Conservation (phyloP, 2,329 filamentous ascomycete genomes). For the Davidsoniella australis region DNA sequence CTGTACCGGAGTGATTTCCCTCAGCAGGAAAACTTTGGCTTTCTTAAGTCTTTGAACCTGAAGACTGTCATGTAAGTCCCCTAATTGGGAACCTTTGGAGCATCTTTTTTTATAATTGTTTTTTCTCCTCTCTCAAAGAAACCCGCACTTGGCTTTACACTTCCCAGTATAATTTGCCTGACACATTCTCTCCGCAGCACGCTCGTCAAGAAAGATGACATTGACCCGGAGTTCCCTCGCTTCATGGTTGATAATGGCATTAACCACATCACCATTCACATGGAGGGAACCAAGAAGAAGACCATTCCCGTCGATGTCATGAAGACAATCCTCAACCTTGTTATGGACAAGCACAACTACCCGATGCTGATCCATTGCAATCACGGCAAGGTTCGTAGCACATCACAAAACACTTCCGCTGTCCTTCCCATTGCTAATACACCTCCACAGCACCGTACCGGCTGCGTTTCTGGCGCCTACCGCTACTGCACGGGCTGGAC, state of each 20-base stretch:
- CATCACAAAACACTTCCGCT: neutral
- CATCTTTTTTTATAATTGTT: neutral
- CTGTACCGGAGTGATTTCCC: constrained; percentile 78
- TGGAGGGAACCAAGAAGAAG: constrained; percentile 78
- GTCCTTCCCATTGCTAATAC: constrained; percentile 1
- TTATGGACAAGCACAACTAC: constrained; percentile 57
- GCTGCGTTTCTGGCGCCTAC: constrained; percentile 69
- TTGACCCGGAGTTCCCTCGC: constrained; percentile 30
- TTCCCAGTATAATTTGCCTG: neutral
- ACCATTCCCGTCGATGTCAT: constrained; percentile 51
- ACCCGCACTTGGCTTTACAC: neutral
- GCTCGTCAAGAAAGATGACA: constrained; percentile 44
- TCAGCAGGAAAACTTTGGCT: constrained; percentile 49
- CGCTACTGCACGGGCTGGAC: constrained; percentile 58
- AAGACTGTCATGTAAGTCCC: constrained; percentile 59
- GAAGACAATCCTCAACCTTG: constrained; percentile 50
- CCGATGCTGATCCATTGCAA: constrained; percentile 85
- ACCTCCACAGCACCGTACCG: constrained; percentile 55
- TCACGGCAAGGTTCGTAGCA: constrained; percentile 51
- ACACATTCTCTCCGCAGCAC: constrained; percentile 26
- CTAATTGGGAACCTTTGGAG: no score
- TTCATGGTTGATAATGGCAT: constrained; percentile 56
- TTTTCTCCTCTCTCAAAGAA: neutral
- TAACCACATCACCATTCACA: constrained; percentile 54
- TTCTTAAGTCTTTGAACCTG: constrained; percentile 48